phyloP scores from a whole-genome alignment of 2,329 filamentous ascomycete species.

The Lachnellula cervina region DNA sequence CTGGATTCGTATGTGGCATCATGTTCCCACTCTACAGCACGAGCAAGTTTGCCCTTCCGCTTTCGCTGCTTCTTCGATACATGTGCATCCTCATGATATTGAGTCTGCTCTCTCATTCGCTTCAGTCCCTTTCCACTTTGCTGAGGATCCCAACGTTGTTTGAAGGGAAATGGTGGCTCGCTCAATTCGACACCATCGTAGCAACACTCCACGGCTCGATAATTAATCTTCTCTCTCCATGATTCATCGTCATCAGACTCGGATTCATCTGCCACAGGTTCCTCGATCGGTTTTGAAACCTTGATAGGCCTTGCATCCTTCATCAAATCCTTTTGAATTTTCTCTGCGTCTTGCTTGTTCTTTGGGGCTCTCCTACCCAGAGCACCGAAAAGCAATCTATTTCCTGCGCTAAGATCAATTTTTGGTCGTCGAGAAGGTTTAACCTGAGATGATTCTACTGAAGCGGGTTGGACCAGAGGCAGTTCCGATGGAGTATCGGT shows the following conservation, averaged over 20 bases:
- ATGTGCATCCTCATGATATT: constrained; percentile 36
- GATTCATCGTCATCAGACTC: constrained; percentile 48
- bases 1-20: constrained; percentile 31
- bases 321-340: constrained; percentile 55
- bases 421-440: constrained; percentile 21
- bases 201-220: constrained; percentile 79
- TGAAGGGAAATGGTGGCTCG: constrained; percentile 82
- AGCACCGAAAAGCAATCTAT: constrained; percentile 66
- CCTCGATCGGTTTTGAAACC: constrained; percentile 20
- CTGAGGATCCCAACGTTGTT: constrained; percentile 81
- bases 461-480: constrained; percentile 6
- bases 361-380: constrained; percentile 66
- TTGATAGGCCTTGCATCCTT: constrained; percentile 44
- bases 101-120: constrained; percentile 34
- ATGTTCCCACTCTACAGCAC: constrained; percentile 35
- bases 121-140: constrained; percentile 54
- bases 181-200: constrained; percentile 63
- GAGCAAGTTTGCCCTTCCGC: constrained; percentile 37
- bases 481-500: background rate
- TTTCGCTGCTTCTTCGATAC: constrained; percentile 48
- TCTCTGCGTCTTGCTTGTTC: constrained; percentile 62
- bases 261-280: constrained; percentile 15
- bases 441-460: constrained; percentile 5
- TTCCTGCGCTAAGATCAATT: constrained; percentile 56
- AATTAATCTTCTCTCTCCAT: constrained; percentile 70